A percentile compares a stretch with the other conserved stretches of the same genome.
Conservation (phyloP, 2,329 filamentous ascomycete species). For the Arachnopeziza araneosa region DNA sequence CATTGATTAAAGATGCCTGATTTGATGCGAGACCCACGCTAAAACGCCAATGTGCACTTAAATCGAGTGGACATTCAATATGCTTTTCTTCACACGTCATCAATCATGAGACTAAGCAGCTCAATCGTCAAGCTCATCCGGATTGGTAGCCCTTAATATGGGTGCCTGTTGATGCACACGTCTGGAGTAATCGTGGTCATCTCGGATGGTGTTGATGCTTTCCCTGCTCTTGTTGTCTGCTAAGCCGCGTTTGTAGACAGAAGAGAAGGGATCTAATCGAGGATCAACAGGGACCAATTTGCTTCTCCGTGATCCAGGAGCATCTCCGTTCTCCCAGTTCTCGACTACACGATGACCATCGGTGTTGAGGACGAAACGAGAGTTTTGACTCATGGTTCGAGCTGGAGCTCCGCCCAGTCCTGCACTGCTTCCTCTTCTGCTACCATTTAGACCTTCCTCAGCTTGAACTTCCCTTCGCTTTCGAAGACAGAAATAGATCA, state of each 20-base stretch:
- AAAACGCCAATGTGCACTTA: not conserved
- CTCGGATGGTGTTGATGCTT: conserved; percentile 57
- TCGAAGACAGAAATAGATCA: conserved; percentile 39
- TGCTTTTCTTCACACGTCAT: not conserved
- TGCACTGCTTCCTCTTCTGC: conserved; percentile 18
- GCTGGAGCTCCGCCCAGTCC: conserved; percentile 24
- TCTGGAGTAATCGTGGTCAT: conserved; percentile 61
- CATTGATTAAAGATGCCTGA: not conserved
- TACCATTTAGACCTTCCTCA: conserved; percentile 24
- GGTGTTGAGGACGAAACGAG: conserved; percentile 31
- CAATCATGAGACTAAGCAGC: not conserved
- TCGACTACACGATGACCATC: conserved; percentile 30
- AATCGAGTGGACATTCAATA: not conserved
- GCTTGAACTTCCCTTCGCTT: conserved; percentile 40
- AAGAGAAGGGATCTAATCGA: conserved; percentile 55
- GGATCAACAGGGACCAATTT: conserved; percentile 57
- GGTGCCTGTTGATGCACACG: conserved; percentile 35
- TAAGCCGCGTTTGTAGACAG: conserved; percentile 45
- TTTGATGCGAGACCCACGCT: not conserved
- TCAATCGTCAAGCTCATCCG: conserved; percentile 35
- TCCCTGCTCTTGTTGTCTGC: conserved; percentile 52
- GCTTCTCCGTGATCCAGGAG: conserved; percentile 38
- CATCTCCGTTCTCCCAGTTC: conserved; percentile 25
- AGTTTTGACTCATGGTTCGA: conserved; percentile 32
- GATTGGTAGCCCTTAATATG: conserved; percentile 58